These are phyloP conservation scores for Fusarium praegraminearum DNA, from an alignment of 2,329 filamentous ascomycete genomes.

Conservation along the genomic window DNA sequence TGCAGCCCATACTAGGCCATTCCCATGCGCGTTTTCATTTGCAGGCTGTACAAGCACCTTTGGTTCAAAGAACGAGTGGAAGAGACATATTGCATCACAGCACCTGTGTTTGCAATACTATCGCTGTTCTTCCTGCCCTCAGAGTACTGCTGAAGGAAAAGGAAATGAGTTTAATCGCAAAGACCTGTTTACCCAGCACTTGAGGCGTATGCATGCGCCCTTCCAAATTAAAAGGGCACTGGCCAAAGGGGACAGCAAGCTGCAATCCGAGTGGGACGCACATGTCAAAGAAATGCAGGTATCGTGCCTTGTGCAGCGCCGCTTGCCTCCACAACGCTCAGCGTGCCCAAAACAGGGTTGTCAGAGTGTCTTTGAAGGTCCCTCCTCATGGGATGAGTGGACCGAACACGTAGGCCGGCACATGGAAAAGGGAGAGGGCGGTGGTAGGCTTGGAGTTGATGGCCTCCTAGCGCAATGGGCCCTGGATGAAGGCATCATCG, in stretches of 20 bases:
- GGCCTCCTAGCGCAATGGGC: constrained; percentile 70
- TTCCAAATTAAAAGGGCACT: constrained; percentile 71
- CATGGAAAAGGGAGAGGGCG: constrained; percentile 79
- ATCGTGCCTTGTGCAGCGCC: constrained; percentile 77
- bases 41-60: constrained; percentile 89
- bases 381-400: constrained; percentile 85
- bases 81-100: constrained; percentile 90
- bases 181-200: constrained; percentile 94
- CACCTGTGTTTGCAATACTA: constrained; percentile 80
- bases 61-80: constrained; percentile 97
- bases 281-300: constrained; percentile 77
- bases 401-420: constrained; percentile 94
- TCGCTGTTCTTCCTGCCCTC: constrained; percentile 71
- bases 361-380: constrained; percentile 75
- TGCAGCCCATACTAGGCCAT: constrained; percentile 77
- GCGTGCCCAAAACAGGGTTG: constrained; percentile 81
- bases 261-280: constrained; percentile 72
- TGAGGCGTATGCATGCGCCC: constrained; percentile 91
- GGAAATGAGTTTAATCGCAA: constrained; percentile 89
- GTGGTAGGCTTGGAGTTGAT: constrained; percentile 68
- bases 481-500: constrained; percentile 72
- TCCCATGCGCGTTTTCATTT: constrained; percentile 86
- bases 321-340: constrained; percentile 77
- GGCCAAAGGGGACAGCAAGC: constrained; percentile 68
- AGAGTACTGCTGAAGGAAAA: constrained; percentile 65